Evolutionary conservation across 768 basidiomycete species (phyloP), one percentile per base, ranked within the genome.

Genomic region (Galerina sulciceps): DNA sequence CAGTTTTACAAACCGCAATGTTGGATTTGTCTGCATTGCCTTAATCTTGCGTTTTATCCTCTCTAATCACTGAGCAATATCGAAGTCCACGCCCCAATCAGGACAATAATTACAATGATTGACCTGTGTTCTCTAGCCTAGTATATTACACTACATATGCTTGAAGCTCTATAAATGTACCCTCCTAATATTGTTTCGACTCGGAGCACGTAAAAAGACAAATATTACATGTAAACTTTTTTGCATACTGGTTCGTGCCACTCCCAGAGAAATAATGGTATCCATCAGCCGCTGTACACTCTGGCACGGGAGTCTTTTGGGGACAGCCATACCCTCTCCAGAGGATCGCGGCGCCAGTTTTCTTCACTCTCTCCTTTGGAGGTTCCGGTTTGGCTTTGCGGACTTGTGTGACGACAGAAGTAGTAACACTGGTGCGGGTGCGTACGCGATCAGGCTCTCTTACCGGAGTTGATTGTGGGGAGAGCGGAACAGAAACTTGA

Each of bases 241-340:
- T 58, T 15, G 46, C 42, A 36, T 57, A 58, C 26, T 58, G 47
- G 40, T 62, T 62, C 20, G 57, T 62, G 14, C 61, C 61, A 18
- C 47, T 58, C 17, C 61, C 61, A 10, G 41, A 45, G 23, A 62
- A 62, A 3, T 41, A 1, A 40, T 62, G 61, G 14, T 55, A 55
- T 20, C 57, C 48, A 18, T 62, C 57, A 2, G 1, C 2, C 22
- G 61, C 53, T 5, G 53, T 58, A 34, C 61, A 62, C 26, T 62
- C 61, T 10, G 31, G 48, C 18, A 62, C 61, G 18, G 53, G 17
- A 5, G 57, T 62, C 14, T 18, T 4, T 36, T 45, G n/a, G 20
- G 61, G 61, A 15, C 57, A 26, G 2, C 57, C 57, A 34, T 62
- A 62, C 3, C 61, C 61, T 31, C 36, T 55, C 35, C 42, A 62